These are phyloP conservation scores for Lathyrus tuberosus DNA, from an alignment of 306 rosid genomes.

Conservation along the genomic window DNA sequence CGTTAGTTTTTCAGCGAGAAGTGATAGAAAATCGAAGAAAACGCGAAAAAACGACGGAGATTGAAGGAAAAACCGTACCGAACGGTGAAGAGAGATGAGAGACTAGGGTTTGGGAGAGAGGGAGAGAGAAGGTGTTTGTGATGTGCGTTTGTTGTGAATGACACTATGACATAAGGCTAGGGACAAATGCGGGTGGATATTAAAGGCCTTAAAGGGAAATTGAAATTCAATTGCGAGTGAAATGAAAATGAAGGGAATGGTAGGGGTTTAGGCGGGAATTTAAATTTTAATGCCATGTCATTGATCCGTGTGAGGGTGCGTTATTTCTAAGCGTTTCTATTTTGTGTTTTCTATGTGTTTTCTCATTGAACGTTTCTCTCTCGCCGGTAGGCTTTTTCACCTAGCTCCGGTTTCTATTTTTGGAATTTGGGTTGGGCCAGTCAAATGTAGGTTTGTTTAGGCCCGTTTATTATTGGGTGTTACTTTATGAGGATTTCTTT, in stretches of 20 bases:
- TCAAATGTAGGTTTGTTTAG: too few relatives aligned
- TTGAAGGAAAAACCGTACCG: slow-evolving; percentile 35
- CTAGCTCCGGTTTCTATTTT: too few relatives aligned
- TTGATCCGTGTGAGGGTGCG: slow-evolving; percentile 64
- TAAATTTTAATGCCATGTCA: slow-evolving; percentile 76
- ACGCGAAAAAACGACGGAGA: neutral
- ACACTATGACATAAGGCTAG: slow-evolving; percentile 16
- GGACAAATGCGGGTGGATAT: slow-evolving; percentile 50
- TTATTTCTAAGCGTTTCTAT: slow-evolving; percentile 30
- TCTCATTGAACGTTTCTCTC: neutral
- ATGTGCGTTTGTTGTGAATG: slow-evolving; percentile 3
- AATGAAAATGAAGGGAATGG: slow-evolving; percentile 50
- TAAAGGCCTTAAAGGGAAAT: slow-evolving; percentile 51
- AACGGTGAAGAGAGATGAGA: slow-evolving; percentile 22
- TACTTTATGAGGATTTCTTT: too few relatives aligned
- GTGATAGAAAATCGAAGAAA: slow-evolving; percentile 5
- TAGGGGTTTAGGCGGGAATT: slow-evolving; percentile 90
- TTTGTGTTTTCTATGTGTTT: slow-evolving; percentile 50
- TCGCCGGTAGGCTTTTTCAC: neutral
- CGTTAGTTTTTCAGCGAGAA: slow-evolving; percentile 35
- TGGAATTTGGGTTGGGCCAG: too few relatives aligned
- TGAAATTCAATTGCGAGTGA: slow-evolving; percentile 82
- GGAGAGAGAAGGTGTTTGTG: slow-evolving; percentile 1
- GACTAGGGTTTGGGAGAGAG: slow-evolving; percentile 49
- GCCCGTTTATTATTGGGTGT: too few relatives aligned